Evolutionary conservation across 345 rosid species (phyloP), one percentile per base, ranked within the genome.

Genomic region (Geranium rotundifolium): DNA sequence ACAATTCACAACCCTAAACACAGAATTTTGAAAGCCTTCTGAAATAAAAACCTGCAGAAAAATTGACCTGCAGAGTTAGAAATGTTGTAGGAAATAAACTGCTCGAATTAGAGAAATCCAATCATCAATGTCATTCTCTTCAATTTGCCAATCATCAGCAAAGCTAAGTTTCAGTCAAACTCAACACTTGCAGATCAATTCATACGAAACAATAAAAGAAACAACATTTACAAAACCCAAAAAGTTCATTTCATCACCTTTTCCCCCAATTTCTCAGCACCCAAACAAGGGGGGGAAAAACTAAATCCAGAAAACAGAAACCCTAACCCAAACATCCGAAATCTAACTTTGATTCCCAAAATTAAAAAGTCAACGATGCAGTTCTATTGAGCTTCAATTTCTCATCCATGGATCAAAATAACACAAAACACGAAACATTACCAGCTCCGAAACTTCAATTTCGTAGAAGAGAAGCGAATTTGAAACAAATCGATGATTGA

Each of bases 201-300:
- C 16, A 46, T 10, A 46, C 52, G 15, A 10, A 46, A 12, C 52
- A 46, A 46, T 7, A 1, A 34, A 31, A 34, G 41, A 4, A 34
- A 46, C 1, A 46, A 46, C 52, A 46, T 0, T 46, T 46, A 46
- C 41, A 46, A 46, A 46, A 46, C 16, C 15, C 27, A 23, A 9
- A 46, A 46, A 7, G 16, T 46, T 46, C 16, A 46, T 46, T 14
- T 46, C 52, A 3, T 9, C 52, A 46, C 15, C 52, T 46, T 46
- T 46, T 46, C 14, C 52, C 16, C 16, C 13, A 12, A 46, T 46
- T 46, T 46, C 52, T 46, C 70, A 72, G 68, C 68, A 79, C 72
- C 63, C 70, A 79, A 54, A 71, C 52, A 34, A 34, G 7, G 41
- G 41, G 37, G 10, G 3, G 3, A 34, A 34, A 34, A 1, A 34